Evolutionary conservation across 2,329 filamentous ascomycete genomes (phyloP).

Genomic region (Basipetospora chlamydospora): DNA sequence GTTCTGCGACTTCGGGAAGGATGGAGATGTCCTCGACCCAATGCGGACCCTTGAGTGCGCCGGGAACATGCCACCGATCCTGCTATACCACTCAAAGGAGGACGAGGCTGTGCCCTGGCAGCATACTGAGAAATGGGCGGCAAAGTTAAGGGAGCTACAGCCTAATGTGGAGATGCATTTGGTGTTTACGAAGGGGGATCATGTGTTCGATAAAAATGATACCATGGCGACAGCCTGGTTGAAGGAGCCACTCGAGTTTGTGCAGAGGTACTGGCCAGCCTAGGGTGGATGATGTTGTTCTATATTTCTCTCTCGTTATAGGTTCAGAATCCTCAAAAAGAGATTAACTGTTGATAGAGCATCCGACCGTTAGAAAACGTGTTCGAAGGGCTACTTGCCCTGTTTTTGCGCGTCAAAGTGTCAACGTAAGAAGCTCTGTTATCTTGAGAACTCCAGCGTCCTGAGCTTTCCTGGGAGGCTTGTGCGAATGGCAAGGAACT

Average conservation of each 20-base stretch:
- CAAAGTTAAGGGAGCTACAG: slow-evolving; percentile 1
- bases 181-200: neutral
- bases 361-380: too few species aligned
- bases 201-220: slow-evolving; percentile 1
- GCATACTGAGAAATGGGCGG: slow-evolving; percentile 1
- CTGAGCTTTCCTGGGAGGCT: too few species aligned
- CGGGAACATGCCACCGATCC: neutral
- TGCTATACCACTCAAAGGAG: slow-evolving; percentile 2
- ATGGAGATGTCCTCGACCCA: neutral
- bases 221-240: slow-evolving; percentile 2
- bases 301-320: too few species aligned
- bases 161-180: neutral
- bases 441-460: too few species aligned
- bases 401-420: too few species aligned
- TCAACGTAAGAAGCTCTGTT: too few species aligned
- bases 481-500: too few species aligned
- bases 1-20: neutral
- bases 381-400: too few species aligned
- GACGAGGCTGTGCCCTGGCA: slow-evolving; percentile 3
- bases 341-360: too few species aligned
- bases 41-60: neutral
- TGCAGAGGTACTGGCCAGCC: slow-evolving; percentile 1
- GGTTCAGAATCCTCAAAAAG: too few species aligned
- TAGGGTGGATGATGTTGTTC: too few species aligned
- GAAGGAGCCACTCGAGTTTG: slow-evolving; percentile 4